Conservation (phyloP, 768 basidiomycete species). For the Trametes maxima region DNA sequence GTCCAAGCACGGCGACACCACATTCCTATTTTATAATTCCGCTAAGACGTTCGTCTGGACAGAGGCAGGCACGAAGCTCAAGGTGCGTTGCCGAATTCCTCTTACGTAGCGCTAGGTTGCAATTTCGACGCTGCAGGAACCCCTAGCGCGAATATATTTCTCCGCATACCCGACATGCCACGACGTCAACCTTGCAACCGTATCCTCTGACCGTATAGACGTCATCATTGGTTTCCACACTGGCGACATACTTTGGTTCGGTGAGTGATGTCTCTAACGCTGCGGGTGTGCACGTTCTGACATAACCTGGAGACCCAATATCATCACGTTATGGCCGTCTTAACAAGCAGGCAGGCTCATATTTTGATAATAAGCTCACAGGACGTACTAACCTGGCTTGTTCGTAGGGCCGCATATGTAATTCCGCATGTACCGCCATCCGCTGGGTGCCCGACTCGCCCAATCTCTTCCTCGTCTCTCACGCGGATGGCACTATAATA, state of each 20-base stretch:
- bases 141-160: constrained; percentile 83
- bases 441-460: constrained; percentile 84
- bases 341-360: constrained; percentile 75
- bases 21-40: constrained; percentile 87
- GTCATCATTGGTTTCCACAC: constrained; percentile 90
- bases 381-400: background rate
- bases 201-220: constrained; percentile 78
- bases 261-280: constrained; percentile 43
- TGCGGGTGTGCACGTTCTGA: constrained; percentile 2
- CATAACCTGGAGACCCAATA: constrained; percentile 64
- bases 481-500: constrained; percentile 87
- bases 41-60: constrained; percentile 85
- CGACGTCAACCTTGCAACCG: constrained; percentile 79
- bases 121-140: constrained; percentile 58
- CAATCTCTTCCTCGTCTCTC: constrained; percentile 82
- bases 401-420: constrained; percentile 71
- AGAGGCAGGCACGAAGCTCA: constrained; percentile 82
- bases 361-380: background rate
- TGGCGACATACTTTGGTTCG: constrained; percentile 97
- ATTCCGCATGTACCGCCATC: constrained; percentile 84
- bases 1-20: constrained; percentile 81
- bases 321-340: constrained; percentile 80
- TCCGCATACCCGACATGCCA: constrained; percentile 89
- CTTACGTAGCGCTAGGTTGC: constrained; percentile 1
- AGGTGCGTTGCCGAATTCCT: constrained; percentile 50